Evolutionary conservation across 2,329 filamentous ascomycete species (phyloP).

Genomic region (Raffaelea arxii): DNA sequence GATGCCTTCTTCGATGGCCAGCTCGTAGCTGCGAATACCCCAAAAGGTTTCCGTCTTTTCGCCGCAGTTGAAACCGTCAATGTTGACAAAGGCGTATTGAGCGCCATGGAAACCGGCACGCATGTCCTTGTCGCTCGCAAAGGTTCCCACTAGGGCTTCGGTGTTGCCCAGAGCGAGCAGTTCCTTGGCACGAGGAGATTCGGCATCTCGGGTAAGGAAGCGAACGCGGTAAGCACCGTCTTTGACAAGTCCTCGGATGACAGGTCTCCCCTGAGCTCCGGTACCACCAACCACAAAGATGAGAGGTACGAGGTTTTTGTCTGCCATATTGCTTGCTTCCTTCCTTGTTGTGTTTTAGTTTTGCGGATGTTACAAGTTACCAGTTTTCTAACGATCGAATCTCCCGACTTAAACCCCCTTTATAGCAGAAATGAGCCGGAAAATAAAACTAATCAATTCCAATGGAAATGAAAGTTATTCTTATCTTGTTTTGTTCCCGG

Average conservation of each 20-base stretch:
- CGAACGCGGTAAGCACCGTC: constrained; percentile 18
- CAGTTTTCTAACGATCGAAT: no score
- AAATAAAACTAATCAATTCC: no score
- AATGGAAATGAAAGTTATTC: no score
- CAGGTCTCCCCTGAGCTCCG: constrained; percentile 39
- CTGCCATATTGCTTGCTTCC: no score
- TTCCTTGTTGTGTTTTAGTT: no score
- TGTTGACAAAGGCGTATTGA: constrained; percentile 37
- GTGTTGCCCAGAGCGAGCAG: constrained; percentile 6
- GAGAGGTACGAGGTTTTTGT: no score
- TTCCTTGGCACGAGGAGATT: not conserved
- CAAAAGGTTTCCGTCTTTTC: constrained; percentile 41
- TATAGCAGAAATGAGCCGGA: no score
- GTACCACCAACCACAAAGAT: constrained; percentile 40
- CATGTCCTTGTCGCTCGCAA: not conserved
- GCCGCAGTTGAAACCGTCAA: constrained; percentile 37
- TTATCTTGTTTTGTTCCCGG: no score
- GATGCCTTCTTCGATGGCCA: constrained; percentile 31
- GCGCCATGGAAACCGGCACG: constrained; percentile 3
- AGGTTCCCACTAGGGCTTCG: constrained; percentile 1
- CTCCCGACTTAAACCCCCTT: no score
- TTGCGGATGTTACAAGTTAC: no score
- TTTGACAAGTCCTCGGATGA: constrained; percentile 30
- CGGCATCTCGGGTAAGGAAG: constrained; percentile 2
- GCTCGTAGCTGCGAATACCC: constrained; percentile 30